phyloP scores from a whole-genome alignment of 192 early-diverging fungal species.

The Dissophora globulifera region DNA sequence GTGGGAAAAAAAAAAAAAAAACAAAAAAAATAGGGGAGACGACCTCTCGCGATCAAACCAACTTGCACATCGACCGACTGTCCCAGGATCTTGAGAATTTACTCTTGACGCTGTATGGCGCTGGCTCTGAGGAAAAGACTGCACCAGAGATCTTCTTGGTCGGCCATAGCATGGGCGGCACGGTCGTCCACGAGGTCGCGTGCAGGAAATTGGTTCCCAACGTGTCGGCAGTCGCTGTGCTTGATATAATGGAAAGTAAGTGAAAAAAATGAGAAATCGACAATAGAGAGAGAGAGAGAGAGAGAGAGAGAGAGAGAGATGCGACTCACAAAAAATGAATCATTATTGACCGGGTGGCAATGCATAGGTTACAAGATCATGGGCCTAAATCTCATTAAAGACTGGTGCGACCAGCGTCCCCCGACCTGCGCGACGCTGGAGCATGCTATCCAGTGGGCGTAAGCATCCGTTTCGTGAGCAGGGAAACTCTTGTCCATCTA shows the following conservation, averaged over 20 bases:
- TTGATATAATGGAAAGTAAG: slow-evolving; percentile 67
- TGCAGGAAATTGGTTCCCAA: slow-evolving; percentile 31
- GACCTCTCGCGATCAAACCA: slow-evolving; percentile 7
- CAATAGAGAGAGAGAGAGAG: too few relatives aligned
- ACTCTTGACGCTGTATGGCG: slow-evolving; percentile 10
- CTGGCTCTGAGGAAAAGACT: not conserved
- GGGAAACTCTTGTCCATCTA: not conserved
- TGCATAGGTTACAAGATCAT: not conserved
- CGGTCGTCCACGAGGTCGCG: slow-evolving; percentile 60
- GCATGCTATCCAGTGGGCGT: slow-evolving; percentile 28
- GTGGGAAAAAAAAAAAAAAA: not conserved
- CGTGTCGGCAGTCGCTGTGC: slow-evolving; percentile 59
- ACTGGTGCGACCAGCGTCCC: slow-evolving; percentile 10
- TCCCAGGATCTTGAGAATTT: slow-evolving; percentile 26
- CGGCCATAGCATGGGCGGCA: slow-evolving; percentile 68
- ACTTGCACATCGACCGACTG: slow-evolving; percentile 9
- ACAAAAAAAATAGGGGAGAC: slow-evolving; percentile 18
- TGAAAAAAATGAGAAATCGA: not conserved
- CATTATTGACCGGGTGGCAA: too few relatives aligned
- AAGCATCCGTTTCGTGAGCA: not conserved
- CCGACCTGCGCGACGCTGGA: not conserved
- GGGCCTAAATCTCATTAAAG: not conserved
- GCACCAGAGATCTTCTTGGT: slow-evolving; percentile 23
- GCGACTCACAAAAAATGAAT: too few relatives aligned
- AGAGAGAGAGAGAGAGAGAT: too few relatives aligned